Base-by-base conservation (phyloP, 2,329 filamentous ascomycete species). In the Diaporthe sp. region DNA sequence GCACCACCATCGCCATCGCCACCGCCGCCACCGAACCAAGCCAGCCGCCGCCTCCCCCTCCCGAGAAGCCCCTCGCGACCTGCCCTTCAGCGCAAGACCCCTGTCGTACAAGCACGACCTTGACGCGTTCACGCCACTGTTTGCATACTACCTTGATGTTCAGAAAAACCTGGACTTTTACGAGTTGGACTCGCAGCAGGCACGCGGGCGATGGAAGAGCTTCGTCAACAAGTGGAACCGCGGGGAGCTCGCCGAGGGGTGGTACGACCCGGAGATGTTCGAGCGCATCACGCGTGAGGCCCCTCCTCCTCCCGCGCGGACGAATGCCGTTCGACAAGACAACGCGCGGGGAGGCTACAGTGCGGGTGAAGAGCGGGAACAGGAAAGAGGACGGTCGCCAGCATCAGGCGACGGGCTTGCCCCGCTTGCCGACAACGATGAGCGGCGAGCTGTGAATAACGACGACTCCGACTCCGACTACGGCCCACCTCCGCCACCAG, bases 211-310 rank as follows among this genome's bases (percentile, higher is more conserved):
- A 72, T 99, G 96, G 95, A 98, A 98, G 88, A 96, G 95, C 82
- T 99, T 98, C 80, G 83, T 96, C 17, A 88, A 90, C 5, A 96
- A 95, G 87, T 99, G 97, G 96, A 99, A 99, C 85, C 90, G 91
- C 79, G 93, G 92, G 81, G 94, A 96, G 84, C 87, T 98, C 77
- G 93, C 94, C 6, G 93, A 96, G 83, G 95, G 95, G 61, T 99
- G 96, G 96, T 99, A 98, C 84, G 95, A 97, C 80, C 94, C 95
- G 10, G 89, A 89, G 74, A 94, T 92, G 77, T 91, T 94, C 76
- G 71, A 79, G 68, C 76, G 78, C 4, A 75, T 77, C 10, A 69
- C 78, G 2, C 75, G 73, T 9, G 75, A 38, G 60, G 64, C 58
- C 1, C 67, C 72, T 2, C 9, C 72, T 10, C 28, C n/a, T 17